Percentiles rank a stretch among this genome's conserved stretches.
Conservation (phyloP, 331 rosid genomes). For the Pyracantha coccinea region DNA sequence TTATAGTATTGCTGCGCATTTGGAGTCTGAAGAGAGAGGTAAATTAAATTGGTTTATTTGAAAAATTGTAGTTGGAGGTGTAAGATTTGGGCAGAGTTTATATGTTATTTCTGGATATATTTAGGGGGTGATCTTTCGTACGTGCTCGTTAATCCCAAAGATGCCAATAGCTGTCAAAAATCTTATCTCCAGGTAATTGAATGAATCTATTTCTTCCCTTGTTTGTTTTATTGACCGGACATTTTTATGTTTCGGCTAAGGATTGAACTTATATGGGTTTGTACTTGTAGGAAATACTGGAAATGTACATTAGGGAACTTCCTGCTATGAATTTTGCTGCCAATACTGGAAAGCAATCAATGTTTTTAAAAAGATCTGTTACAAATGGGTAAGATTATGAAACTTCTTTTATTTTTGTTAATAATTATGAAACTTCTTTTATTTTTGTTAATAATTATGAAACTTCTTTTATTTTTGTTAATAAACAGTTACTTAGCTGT, state of each 20-base stretch:
- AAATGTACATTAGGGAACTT: constrained; percentile 61
- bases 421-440: too few species aligned
- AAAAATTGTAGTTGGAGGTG: neutral
- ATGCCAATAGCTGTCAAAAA: constrained; percentile 31
- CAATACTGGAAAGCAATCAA: constrained; percentile 77
- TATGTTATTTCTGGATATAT: constrained; percentile 7
- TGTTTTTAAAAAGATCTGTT: constrained; percentile 77
- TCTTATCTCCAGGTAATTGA: constrained; percentile 56
- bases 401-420: neutral
- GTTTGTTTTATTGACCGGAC: neutral
- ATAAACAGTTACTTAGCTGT: neutral
- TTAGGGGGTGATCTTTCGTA: constrained; percentile 25
- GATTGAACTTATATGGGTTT: neutral
- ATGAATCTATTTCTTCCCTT: neutral
- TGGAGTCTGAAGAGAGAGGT: constrained; percentile 23
- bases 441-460: neutral
- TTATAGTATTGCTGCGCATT: constrained; percentile 1
- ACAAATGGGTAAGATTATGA: constrained; percentile 54
- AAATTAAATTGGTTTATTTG: neutral
- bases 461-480: neutral
- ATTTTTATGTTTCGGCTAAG: neutral
- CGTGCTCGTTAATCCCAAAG: constrained; percentile 67
- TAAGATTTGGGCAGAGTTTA: neutral
- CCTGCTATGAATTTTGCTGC: constrained; percentile 93
- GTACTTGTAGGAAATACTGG: constrained; percentile 55